Evolutionary conservation across 2,329 filamentous ascomycete species (phyloP), one percentile per base, ranked within the genome.

Genomic region (Exserohilum rostratum): DNA sequence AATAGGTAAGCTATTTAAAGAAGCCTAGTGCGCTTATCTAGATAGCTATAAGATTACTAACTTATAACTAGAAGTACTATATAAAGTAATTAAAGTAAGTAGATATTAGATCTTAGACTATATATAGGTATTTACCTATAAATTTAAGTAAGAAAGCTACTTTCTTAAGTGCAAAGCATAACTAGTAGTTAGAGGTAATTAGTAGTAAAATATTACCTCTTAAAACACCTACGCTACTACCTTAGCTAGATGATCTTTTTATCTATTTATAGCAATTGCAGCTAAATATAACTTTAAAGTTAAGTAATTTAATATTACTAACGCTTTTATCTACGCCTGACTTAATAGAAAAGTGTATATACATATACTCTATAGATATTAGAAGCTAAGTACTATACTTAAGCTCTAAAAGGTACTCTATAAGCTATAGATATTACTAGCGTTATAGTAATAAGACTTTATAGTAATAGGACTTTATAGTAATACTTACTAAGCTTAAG

Each of bases 281-380:
- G 53, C 60, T n/a, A 45, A 47, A 9, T 62, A 52, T 29, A 45
- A 65, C 39, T 49, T 68, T 9, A 51, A 66, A 29, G 49, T 62
- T n/a, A 46, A 34, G 20, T 52, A 68, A 46, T 61, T 50, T 27
- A 51, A 69, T 39, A 50, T 55, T 10, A 44, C 58, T 4, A 69
- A 63, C 25, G 62, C 65, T 11, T 69, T 69, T 38, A 15, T 61
- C 6, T 55, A 67, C 33, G 58, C 44, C 13, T 7, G 10, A 6
- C 46, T 64, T 7, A 47, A 68, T 27, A 15, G 20, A 46, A 18
- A 37, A 18, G 33, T 46, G 12, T 46, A 46, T 12, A 40, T 40
- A 12, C 9, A 11, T 13, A 40, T 40, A 11, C 38, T 5, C 3
- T 10, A 15, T 2, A 6, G 43, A n/a, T 46, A 46, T 25, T n/a